A percentile compares a stretch with the other conserved stretches of the same genome.
Evolutionary conservation across 1,284 basidiomycete genomes (phyloP).

Genomic region (Rhodotorula sp.): DNA sequence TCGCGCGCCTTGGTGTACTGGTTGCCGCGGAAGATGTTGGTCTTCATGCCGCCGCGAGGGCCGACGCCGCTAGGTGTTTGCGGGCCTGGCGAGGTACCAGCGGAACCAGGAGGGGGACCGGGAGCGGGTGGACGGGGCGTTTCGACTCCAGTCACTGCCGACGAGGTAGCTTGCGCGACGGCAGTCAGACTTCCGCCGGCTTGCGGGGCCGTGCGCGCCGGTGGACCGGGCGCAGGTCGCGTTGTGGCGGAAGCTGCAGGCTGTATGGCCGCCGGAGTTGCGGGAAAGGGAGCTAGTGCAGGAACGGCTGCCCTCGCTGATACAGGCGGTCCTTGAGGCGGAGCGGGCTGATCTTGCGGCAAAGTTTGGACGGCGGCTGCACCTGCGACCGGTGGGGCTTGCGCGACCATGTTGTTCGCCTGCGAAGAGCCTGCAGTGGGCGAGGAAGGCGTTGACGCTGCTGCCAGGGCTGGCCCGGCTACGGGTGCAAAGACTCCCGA

Average conservation of each 20-base stretch:
- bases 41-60: neutral
- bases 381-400: neutral
- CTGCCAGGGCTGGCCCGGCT: neutral
- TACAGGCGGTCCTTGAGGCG: too few relatives aligned
- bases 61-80: neutral
- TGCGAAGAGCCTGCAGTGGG: too few relatives aligned
- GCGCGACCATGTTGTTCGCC: neutral
- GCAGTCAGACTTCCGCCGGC: too few relatives aligned
- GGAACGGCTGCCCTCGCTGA: too few relatives aligned
- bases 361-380: neutral
- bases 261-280: too few relatives aligned
- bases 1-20: slow-evolving; percentile 6
- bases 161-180: too few relatives aligned
- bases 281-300: too few relatives aligned
- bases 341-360: neutral
- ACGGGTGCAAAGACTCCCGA: neutral
- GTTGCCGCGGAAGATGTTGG: slow-evolving; percentile 4
- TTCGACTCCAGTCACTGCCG: too few relatives aligned
- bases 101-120: neutral
- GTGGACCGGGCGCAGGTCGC: too few relatives aligned
- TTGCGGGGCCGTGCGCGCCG: too few relatives aligned
- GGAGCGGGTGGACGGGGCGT: neutral
- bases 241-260: too few relatives aligned
- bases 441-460: neutral
- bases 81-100: neutral